These are phyloP conservation scores for Lipomyces starkeyi DNA, from an alignment of 805 yeast genomes.

Conservation along the genomic window DNA sequence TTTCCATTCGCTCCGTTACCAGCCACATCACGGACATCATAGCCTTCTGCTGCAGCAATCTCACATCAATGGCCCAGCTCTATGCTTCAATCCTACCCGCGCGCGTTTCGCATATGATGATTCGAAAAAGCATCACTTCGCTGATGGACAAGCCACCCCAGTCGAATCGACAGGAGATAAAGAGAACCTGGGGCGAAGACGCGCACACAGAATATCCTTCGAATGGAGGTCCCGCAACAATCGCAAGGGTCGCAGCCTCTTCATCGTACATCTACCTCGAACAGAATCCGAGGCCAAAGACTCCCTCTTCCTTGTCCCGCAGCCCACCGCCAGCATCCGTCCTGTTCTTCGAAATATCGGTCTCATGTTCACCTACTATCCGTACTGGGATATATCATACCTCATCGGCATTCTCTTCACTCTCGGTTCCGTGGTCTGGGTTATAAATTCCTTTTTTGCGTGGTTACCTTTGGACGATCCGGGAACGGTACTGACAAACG, in stretches of 20 bases:
- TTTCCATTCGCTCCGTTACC: background rate
- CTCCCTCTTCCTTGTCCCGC: background rate
- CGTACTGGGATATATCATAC: background rate
- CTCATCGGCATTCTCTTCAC: background rate
- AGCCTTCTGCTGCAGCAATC: background rate
- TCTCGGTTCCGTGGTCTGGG: background rate
- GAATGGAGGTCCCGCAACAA: constrained; percentile 1
- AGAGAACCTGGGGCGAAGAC: no score
- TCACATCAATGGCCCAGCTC: background rate
- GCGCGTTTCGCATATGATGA: background rate
- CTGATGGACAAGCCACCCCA: no score
- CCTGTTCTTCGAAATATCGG: background rate
- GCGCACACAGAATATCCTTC: background rate
- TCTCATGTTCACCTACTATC: background rate
- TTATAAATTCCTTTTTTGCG: background rate
- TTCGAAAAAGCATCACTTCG: no score
- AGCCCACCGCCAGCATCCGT: background rate
- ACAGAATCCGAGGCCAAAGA: background rate
- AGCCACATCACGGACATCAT: background rate
- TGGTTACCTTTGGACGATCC: background rate
- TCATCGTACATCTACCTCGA: background rate
- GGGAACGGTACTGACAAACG: no score
- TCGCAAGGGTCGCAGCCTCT: background rate
- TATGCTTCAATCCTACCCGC: background rate
- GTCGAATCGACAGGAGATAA: no score